A percentile compares a stretch with the other conserved stretches of the same genome.
Conservation (phyloP, 305 asterid species). For the Solanum hybrid region DNA sequence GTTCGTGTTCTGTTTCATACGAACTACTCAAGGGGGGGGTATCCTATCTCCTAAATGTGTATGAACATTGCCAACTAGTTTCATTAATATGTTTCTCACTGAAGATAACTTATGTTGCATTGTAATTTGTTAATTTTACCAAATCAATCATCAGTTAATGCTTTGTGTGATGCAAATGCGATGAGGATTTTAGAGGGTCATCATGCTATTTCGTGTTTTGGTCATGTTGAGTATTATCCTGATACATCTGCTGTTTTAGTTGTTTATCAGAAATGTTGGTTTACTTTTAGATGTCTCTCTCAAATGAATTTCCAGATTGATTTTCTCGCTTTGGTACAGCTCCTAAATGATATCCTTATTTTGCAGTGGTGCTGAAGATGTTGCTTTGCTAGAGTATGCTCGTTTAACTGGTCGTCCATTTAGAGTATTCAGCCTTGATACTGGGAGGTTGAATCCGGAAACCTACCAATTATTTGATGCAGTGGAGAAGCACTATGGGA, state of each 20-base stretch:
- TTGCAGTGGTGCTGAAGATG: conserved; percentile 91
- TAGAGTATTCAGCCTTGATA: conserved; percentile 80
- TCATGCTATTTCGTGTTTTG: neutral
- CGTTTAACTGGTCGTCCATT: conserved; percentile 65
- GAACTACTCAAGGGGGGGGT: neutral
- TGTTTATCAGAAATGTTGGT: neutral
- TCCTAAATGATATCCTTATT: neutral
- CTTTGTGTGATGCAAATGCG: neutral
- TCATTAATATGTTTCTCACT: neutral
- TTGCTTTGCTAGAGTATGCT: conserved; percentile 83
- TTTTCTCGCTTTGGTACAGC: neutral
- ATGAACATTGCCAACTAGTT: neutral
- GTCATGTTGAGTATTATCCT: neutral
- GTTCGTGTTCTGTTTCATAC: neutral
- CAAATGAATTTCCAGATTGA: neutral
- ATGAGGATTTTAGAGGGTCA: neutral
- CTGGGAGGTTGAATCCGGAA: conserved; percentile 76
- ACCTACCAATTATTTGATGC: conserved; percentile 63
- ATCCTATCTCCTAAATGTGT: neutral
- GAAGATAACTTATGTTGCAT: neutral
- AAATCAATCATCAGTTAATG: neutral
- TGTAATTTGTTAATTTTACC: neutral
- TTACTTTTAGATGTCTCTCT: neutral
- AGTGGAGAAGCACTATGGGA: conserved; percentile 61
- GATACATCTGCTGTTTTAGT: neutral